Percentiles rank a stretch among this genome's conserved stretches.
Evolutionary conservation across 805 yeast species (phyloP).

Genomic region (Hagleromyces aurorensis): DNA sequence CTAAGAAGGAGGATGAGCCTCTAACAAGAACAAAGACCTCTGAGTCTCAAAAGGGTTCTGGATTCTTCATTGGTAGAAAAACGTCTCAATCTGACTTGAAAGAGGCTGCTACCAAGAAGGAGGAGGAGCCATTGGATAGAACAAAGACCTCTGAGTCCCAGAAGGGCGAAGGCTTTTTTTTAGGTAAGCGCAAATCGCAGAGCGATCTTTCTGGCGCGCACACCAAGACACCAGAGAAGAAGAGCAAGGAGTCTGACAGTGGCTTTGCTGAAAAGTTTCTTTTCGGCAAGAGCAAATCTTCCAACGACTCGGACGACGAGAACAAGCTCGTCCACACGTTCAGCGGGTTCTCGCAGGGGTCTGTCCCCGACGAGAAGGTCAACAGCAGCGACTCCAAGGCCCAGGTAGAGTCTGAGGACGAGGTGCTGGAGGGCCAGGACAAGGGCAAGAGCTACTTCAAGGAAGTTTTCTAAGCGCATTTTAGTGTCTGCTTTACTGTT

Average conservation of each 20-base stretch:
- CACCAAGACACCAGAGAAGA: too few relatives aligned
- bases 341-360: conserved; percentile 27
- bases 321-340: conserved; percentile 15
- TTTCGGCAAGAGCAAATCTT: too few relatives aligned
- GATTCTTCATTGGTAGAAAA: neutral
- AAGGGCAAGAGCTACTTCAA: conserved; percentile 20
- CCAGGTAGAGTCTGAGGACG: conserved; percentile 11
- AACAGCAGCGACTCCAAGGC: conserved; percentile 1
- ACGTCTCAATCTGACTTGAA: too few relatives aligned
- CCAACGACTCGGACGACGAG: conserved; percentile 3
- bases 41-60: neutral
- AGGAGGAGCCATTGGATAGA: too few relatives aligned
- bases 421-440: conserved; percentile 6
- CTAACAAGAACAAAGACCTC: conserved; percentile 1
- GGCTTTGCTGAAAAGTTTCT: too few relatives aligned
- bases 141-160: too few relatives aligned
- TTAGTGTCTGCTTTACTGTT: conserved; percentile 1
- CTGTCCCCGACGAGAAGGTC: conserved; percentile 11
- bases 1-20: conserved; percentile 6
- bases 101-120: too few relatives aligned
- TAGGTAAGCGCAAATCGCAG: too few relatives aligned
- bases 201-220: too few relatives aligned
- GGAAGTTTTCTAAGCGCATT: conserved; percentile 19
- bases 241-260: too few relatives aligned
- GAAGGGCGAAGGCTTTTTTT: too few relatives aligned